Percentiles rank a stretch among this genome's conserved stretches.
These are phyloP conservation scores for Trifolium dubium DNA, from an alignment of 306 rosid genomes.

Conservation along the genomic window DNA sequence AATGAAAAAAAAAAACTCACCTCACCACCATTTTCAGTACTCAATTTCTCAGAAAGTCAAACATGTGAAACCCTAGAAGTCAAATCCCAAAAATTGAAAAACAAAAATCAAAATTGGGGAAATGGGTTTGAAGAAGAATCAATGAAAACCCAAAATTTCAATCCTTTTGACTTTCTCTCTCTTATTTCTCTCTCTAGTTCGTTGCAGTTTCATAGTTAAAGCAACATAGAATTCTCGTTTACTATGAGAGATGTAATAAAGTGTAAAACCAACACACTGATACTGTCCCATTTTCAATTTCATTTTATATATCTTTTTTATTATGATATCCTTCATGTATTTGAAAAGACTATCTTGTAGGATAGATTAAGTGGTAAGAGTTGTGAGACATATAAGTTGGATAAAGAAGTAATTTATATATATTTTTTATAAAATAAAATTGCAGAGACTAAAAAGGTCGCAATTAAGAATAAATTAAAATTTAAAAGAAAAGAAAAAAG, in stretches of 20 bases:
- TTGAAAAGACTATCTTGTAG: too few relatives aligned
- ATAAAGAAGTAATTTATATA: too few relatives aligned
- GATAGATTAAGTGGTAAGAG: too few relatives aligned
- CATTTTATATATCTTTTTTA: not conserved
- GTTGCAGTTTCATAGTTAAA: constrained; percentile 44
- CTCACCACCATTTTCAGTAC: not conserved
- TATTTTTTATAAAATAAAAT: too few relatives aligned
- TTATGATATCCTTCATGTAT: too few relatives aligned
- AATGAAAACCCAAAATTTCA: constrained; percentile 10
- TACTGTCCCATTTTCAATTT: constrained; percentile 37
- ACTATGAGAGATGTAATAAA: constrained; percentile 29
- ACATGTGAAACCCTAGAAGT: constrained; percentile 62
- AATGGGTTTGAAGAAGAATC: constrained; percentile 38
- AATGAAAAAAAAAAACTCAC: too few relatives aligned
- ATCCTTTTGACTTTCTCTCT: not conserved
- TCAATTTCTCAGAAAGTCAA: constrained; percentile 47
- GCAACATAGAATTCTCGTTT: constrained; percentile 48
- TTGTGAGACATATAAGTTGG: too few relatives aligned
- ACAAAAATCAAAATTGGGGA: constrained; percentile 8
- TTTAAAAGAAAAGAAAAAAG: too few relatives aligned
- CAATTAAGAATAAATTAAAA: too few relatives aligned
- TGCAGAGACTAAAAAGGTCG: too few relatives aligned
- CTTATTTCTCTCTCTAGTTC: constrained; percentile 24
- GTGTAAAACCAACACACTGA: constrained; percentile 46
- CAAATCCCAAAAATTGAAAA: constrained; percentile 18